phyloP scores from a whole-genome alignment of 306 rosid species.

The Trifolium subterraneum region DNA sequence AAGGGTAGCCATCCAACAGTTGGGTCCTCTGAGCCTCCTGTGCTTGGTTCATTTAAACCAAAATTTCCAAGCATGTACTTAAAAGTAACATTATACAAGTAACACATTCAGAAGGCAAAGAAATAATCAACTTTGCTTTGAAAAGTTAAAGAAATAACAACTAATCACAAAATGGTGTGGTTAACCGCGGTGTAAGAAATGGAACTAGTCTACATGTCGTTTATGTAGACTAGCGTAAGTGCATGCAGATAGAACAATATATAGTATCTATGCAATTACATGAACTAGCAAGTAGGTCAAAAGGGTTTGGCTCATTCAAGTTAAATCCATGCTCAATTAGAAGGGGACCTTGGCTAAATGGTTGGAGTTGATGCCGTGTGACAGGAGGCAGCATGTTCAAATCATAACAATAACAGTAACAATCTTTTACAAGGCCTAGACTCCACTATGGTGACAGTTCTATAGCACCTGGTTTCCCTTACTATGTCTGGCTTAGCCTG shows the following conservation, averaged over 20 bases:
- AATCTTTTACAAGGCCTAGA: background rate
- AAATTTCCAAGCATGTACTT: background rate
- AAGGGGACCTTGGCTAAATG: background rate
- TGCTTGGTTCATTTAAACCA: background rate
- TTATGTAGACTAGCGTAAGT: background rate
- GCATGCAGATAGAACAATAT: background rate
- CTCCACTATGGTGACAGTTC: background rate
- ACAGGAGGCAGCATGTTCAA: background rate
- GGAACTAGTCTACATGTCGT: background rate
- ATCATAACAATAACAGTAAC: background rate
- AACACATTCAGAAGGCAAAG: background rate
- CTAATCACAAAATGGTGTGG: background rate
- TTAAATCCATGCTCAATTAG: too few relatives aligned
- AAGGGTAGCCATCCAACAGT: slow-evolving; percentile 1
- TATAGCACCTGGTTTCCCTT: background rate
- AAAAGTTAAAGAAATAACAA: too few relatives aligned
- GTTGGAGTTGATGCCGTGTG: background rate
- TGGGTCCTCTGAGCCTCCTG: slow-evolving; percentile 24
- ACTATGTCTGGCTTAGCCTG: background rate
- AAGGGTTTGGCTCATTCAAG: too few relatives aligned
- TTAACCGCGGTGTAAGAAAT: background rate
- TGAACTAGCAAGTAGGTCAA: too few relatives aligned
- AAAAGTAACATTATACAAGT: background rate
- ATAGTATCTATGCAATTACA: too few relatives aligned
- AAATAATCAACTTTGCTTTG: background rate